phyloP scores from a whole-genome alignment of 345 rosid genomes.

The Orychophragmus violaceus region DNA sequence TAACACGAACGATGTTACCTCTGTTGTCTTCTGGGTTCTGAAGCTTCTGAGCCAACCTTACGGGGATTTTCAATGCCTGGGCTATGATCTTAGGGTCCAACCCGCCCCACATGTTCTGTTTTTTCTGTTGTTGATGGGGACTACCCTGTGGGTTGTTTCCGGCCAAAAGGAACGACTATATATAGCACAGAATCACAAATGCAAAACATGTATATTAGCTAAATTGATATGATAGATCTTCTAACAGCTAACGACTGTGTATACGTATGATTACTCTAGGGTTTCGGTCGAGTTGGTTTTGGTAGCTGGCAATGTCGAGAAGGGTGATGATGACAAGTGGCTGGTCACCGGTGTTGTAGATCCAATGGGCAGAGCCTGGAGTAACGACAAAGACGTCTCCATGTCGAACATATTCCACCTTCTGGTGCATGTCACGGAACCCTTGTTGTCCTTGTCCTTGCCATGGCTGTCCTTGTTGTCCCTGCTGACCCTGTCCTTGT shows the following conservation, averaged over 20 bases:
- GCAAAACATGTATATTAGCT: neutral
- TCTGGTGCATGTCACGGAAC: conserved; percentile 45
- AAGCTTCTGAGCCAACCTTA: conserved; percentile 38
- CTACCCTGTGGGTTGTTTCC: conserved; percentile 48
- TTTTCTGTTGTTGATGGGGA: neutral
- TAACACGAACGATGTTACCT: conserved; percentile 59
- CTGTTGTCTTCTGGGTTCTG: conserved; percentile 39
- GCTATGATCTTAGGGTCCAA: conserved; percentile 49
- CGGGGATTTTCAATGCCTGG: conserved; percentile 49
- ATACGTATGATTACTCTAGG: conserved; percentile 45
- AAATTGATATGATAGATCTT: neutral
- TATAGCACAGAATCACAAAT: conserved; percentile 13
- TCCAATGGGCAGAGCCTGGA: conserved; percentile 46
- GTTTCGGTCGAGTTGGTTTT: conserved; percentile 61
- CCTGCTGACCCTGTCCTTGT: neutral
- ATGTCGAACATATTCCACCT: conserved; percentile 33
- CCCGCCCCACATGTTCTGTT: conserved; percentile 35
- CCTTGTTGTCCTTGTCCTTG: conserved; percentile 20
- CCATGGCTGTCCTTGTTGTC: conserved; percentile 5
- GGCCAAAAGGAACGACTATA: conserved; percentile 60
- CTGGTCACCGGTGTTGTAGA: conserved; percentile 42
- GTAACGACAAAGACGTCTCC: conserved; percentile 41
- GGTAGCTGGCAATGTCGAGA: conserved; percentile 33
- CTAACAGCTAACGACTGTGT: neutral
- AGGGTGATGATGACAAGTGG: conserved; percentile 33